Conservation (phyloP, 768 basidiomycete species). For the Pulveroboletus sp. region DNA sequence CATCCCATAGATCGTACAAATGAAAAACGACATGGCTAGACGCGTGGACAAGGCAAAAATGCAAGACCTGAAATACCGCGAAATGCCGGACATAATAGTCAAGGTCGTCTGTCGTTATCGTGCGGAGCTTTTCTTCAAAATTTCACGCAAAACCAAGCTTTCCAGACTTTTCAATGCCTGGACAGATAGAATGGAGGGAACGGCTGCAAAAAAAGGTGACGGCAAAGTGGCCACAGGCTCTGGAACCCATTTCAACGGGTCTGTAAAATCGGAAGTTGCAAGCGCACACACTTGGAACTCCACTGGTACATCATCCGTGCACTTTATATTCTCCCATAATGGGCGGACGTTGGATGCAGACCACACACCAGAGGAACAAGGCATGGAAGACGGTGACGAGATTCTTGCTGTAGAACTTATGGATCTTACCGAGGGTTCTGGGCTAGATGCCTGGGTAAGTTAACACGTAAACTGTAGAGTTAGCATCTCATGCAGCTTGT, state of each 20-base stretch:
- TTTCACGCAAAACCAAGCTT: conserved; percentile 84
- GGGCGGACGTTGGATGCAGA: conserved; percentile 76
- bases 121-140: conserved; percentile 89
- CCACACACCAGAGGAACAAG: conserved; percentile 80
- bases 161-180: conserved; percentile 80
- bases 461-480: background rate
- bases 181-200: conserved; percentile 82
- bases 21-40: conserved; percentile 79
- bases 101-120: conserved; percentile 87
- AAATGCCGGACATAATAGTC: conserved; percentile 86
- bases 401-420: conserved; percentile 86
- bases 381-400: conserved; percentile 86
- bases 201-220: conserved; percentile 42
- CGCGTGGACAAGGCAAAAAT: conserved; percentile 73
- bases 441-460: conserved; percentile 60
- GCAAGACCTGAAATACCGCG: conserved; percentile 76
- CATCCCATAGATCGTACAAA: conserved; percentile 58
- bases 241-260: conserved; percentile 40
- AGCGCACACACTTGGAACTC: conserved; percentile 41
- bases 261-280: conserved; percentile 47
- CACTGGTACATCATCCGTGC: conserved; percentile 45
- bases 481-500: conserved; percentile 5
- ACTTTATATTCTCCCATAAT: conserved; percentile 83
- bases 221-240: conserved; percentile 26
- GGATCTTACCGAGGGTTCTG: conserved; percentile 75